phyloP scores from a whole-genome alignment of 2,329 filamentous ascomycete species.

The Talaromyces pinophilus region DNA sequence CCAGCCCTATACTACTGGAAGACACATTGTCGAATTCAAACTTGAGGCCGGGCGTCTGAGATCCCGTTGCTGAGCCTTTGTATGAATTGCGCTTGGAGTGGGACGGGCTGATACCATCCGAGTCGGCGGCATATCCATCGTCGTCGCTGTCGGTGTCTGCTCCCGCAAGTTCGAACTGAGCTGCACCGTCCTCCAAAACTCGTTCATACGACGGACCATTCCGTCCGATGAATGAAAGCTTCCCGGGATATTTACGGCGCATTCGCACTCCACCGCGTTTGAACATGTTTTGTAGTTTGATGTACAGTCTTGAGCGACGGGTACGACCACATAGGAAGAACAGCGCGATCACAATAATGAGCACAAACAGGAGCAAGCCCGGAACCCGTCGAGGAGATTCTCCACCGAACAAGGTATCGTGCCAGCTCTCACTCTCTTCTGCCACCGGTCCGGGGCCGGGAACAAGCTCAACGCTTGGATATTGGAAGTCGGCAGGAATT shows the following conservation, averaged over 20 bases:
- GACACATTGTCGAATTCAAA: slow-evolving; percentile 45
- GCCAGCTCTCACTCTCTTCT: slow-evolving; percentile 56
- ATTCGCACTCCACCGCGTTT: slow-evolving; percentile 36
- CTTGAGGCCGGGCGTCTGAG: slow-evolving; percentile 38
- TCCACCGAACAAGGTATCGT: slow-evolving; percentile 64
- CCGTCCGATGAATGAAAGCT: slow-evolving; percentile 43
- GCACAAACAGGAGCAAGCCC: slow-evolving; percentile 73
- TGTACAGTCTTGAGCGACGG: slow-evolving; percentile 63
- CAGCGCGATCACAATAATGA: slow-evolving; percentile 67
- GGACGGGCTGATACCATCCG: slow-evolving; percentile 55
- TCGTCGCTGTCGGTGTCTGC: slow-evolving; percentile 55
- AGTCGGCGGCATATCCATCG: slow-evolving; percentile 60
- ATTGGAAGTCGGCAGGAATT: slow-evolving; percentile 77
- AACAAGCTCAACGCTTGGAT: slow-evolving; percentile 55
- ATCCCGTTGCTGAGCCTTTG: slow-evolving; percentile 29
- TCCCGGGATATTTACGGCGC: slow-evolving; percentile 62
- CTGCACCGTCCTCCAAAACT: slow-evolving; percentile 74
- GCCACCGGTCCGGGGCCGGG: slow-evolving; percentile 36
- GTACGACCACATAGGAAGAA: slow-evolving; percentile 81
- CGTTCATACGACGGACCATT: slow-evolving; percentile 68
- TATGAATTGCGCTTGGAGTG: slow-evolving; percentile 50
- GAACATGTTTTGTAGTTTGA: slow-evolving; percentile 51
- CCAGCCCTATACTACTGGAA: slow-evolving; percentile 40
- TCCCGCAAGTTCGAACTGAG: slow-evolving; percentile 76
- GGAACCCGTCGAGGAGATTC: slow-evolving; percentile 69